Percentiles rank a stretch among this genome's conserved stretches.
phyloP scores from a whole-genome alignment of 176 grass and related monocot genomes.

The Puya raimondii region DNA sequence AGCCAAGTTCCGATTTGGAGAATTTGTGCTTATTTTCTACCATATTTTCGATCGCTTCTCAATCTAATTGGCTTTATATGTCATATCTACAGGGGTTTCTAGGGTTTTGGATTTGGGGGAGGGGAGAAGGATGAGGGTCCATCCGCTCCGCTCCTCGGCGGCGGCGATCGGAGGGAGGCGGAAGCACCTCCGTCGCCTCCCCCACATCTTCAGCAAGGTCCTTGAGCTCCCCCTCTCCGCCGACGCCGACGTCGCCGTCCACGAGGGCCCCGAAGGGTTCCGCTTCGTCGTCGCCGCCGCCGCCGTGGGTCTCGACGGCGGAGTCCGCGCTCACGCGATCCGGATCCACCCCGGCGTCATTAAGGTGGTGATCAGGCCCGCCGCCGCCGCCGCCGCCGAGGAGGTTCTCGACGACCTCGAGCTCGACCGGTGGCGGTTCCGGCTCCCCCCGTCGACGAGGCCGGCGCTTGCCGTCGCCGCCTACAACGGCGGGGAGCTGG shows the following conservation, averaged over 20 bases:
- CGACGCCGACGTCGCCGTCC: constrained; percentile 47
- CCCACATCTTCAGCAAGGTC: constrained; percentile 79
- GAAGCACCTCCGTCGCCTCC: constrained; percentile 63
- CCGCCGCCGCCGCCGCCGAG: neutral
- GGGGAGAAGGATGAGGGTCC: constrained; percentile 26
- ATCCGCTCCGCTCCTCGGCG: constrained; percentile 13
- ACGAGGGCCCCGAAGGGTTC: constrained; percentile 46
- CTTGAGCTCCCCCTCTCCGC: constrained; percentile 74
- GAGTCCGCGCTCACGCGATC: constrained; percentile 36
- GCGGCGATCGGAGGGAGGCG: too few relatives aligned
- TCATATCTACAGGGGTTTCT: neutral
- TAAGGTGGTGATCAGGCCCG: constrained; percentile 52
- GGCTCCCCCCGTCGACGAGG: constrained; percentile 41
- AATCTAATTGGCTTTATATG: too few relatives aligned
- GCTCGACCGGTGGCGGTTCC: constrained; percentile 56
- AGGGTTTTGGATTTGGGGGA: constrained; percentile 8
- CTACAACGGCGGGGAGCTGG: constrained; percentile 43
- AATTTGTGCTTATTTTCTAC: too few relatives aligned
- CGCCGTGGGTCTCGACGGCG: neutral
- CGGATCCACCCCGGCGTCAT: constrained; percentile 51
- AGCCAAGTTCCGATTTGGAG: too few relatives aligned
- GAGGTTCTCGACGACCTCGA: constrained; percentile 33
- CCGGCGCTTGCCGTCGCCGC: constrained; percentile 43
- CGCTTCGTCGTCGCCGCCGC: constrained; percentile 36
- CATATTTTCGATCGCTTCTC: too few relatives aligned